phyloP scores from a whole-genome alignment of 169 alveolate species.

The Cardiosporidium cionae region DNA sequence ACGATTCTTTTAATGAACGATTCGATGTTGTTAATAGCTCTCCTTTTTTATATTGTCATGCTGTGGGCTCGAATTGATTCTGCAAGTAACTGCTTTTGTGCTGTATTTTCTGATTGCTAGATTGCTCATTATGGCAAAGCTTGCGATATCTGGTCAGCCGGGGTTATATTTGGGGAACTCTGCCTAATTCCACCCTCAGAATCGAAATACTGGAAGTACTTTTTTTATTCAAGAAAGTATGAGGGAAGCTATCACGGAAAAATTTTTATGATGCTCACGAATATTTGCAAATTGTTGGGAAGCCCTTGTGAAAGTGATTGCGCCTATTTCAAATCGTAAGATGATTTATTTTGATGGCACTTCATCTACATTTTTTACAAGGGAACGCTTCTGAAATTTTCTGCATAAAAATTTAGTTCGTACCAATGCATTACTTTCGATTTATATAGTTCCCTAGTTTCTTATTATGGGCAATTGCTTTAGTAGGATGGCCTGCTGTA shows the following conservation, averaged over 20 bases:
- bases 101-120: not conserved
- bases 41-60: too few relatives aligned
- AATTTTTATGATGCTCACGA: constrained; percentile 2
- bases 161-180: constrained; percentile 7
- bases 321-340: not conserved
- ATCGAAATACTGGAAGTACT: not conserved
- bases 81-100: too few relatives aligned
- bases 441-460: too few relatives aligned
- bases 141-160: constrained; percentile 20
- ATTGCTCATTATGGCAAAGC: constrained; percentile 3
- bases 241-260: not conserved
- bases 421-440: too few relatives aligned
- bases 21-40: too few relatives aligned
- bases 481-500: too few relatives aligned
- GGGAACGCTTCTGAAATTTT: too few relatives aligned
- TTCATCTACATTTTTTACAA: too few relatives aligned
- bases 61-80: too few relatives aligned
- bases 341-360: not conserved
- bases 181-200: constrained; percentile 5
- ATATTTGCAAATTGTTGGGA: constrained; percentile 9
- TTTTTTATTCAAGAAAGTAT: not conserved
- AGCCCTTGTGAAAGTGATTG: not conserved
- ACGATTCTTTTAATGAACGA: too few relatives aligned
- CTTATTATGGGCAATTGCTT: too few relatives aligned
- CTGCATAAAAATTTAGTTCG: too few relatives aligned